phyloP scores from a whole-genome alignment of 768 basidiomycete species.

The Suillus tomentosus region DNA sequence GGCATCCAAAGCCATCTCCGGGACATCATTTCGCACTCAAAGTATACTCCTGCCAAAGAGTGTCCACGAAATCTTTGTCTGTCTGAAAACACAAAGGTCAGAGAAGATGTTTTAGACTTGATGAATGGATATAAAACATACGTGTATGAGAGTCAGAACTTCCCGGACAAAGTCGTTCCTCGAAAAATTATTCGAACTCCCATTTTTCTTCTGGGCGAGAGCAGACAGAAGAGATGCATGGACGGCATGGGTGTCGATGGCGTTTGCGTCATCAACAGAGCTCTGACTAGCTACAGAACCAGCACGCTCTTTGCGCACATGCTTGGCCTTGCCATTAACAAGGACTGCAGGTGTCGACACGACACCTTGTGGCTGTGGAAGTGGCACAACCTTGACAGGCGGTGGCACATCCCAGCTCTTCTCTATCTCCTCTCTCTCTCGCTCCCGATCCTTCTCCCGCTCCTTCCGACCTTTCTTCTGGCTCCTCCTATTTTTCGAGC shows the following conservation, averaged over 20 bases:
- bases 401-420: conserved; percentile 60
- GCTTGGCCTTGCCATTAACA: conserved; percentile 30
- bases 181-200: conserved; percentile 34
- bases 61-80: conserved; percentile 66
- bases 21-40: conserved; percentile 12
- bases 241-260: conserved; percentile 22
- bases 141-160: conserved; percentile 62
- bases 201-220: conserved; percentile 23
- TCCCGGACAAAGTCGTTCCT: conserved; percentile 62
- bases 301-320: conserved; percentile 13
- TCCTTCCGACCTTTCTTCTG: conserved; percentile 27
- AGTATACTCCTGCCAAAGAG: conserved; percentile 56
- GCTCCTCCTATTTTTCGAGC: conserved; percentile 26
- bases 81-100: conserved; percentile 41
- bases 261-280: conserved; percentile 11
- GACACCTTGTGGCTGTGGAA: conserved; percentile 16
- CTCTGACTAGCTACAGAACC: conserved; percentile 4
- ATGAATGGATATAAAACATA: conserved; percentile 32
- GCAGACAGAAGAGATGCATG: conserved; percentile 29
- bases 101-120: not conserved
- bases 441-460: conserved; percentile 38
- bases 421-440: conserved; percentile 54
- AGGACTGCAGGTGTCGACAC: conserved; percentile 3
- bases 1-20: not conserved
- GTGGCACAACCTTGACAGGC: conserved; percentile 23